phyloP scores from a whole-genome alignment of 2,329 filamentous ascomycete genomes.

The Cladosporium sp. region DNA sequence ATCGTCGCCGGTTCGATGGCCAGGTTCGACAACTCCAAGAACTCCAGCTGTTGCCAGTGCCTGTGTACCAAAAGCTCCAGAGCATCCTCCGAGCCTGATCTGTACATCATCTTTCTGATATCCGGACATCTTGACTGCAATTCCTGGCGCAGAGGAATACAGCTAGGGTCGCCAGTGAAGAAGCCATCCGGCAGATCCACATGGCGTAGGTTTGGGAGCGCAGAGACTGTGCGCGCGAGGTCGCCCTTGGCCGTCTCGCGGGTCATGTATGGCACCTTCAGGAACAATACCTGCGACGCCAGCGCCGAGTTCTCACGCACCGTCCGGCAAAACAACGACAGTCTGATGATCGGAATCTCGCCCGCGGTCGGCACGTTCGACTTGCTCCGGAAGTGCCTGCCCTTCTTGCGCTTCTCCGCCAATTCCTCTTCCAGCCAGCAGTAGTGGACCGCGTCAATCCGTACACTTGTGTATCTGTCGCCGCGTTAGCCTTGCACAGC shows the following conservation, averaged over 20 bases:
- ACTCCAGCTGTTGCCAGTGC: constrained; percentile 65
- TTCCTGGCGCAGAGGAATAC: constrained; percentile 71
- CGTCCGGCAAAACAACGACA: constrained; percentile 73
- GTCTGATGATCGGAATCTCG: constrained; percentile 68
- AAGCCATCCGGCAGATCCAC: constrained; percentile 87
- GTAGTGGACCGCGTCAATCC: constrained; percentile 91
- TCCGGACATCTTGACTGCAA: constrained; percentile 76
- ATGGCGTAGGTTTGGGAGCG: constrained; percentile 77
- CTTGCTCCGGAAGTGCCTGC: constrained; percentile 45
- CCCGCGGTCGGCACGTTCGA: constrained; percentile 71
- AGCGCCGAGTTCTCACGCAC: constrained; percentile 70
- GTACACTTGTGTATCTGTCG: constrained; percentile 58
- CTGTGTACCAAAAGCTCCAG: constrained; percentile 63
- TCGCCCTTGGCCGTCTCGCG: constrained; percentile 79
- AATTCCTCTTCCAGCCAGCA: constrained; percentile 80
- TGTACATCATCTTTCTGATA: constrained; percentile 84
- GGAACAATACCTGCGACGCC: constrained; percentile 63
- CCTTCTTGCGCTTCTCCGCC: constrained; percentile 66
- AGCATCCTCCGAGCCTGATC: constrained; percentile 68
- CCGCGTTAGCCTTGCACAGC: background rate
- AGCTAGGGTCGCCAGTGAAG: constrained; percentile 72
- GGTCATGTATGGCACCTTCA: constrained; percentile 94
- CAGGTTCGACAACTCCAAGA: constrained; percentile 63
- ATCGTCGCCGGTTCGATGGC: constrained; percentile 65
- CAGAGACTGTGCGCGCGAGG: constrained; percentile 77